Base-by-base conservation (phyloP, 768 basidiomycete species). In the Tulasnella calospora region DNA sequence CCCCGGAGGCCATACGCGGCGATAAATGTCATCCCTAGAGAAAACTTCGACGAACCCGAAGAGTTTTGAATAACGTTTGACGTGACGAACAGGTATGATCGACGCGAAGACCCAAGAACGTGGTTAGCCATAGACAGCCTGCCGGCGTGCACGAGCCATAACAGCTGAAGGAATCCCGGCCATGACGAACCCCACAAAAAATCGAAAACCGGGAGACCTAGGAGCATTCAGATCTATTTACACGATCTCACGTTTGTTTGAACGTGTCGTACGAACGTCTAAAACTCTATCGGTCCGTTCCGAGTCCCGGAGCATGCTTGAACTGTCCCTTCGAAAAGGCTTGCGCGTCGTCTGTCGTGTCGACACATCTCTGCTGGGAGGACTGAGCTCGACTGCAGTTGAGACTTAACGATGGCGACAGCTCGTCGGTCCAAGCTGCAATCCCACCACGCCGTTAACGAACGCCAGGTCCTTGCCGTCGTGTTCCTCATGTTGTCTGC, bases 211-310 rank as follows among this genome's bases (percentile, higher is more conserved):
- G 33, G 15, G 33, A 35, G 61, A 67, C 61, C 30, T 67, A 33
- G 23, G 30, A 17, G 61, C 61, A 13, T 27, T 33, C 27, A 67
- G 61, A 67, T 67, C 61, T 67, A 35, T 35, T 30, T 35, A 35
- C 61, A 35, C n/a, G 33, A 67, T 30, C 33, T 35, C 33, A 35
- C n/a, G 35, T 36, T 72, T 27, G 71, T 35, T 40, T 23, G 36
- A 72, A 27, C 36, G n/a, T 27, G 71, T 72, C n/a, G 7, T 46
- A 36, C 71, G 5, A 72, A 72, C 71, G 71, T 72, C 71, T 72
- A 72, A 72, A 72, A 72, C 71, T 46, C 44, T 72, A 72, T 72
- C 71, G 36, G 38, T 72, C 71, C 71, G 71, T 72, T 36, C 71
- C 71, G 71, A 72, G 21, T 72, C 71, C 71, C 71, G 71, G 61